Base-by-base conservation (phyloP, 2,329 filamentous ascomycete species). In the Amauroascus verrucosus region DNA sequence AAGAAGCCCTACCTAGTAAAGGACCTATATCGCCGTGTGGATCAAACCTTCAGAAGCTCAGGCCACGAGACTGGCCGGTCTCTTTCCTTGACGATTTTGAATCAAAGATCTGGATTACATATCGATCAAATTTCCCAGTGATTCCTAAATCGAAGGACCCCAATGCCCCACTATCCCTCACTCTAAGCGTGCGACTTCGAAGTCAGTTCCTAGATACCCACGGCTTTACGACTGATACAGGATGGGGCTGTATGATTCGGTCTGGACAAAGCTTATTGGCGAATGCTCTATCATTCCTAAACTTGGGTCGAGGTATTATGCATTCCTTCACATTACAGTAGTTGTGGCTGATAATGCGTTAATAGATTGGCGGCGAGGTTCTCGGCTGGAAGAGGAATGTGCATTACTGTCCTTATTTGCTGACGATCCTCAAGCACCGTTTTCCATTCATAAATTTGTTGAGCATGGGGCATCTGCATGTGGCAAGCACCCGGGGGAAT, bases 211-310 rank as follows among this genome's bases (percentile, higher is more conserved):
- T 81, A 9, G 88, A 95, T 47, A 81, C 87, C 54, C 77, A 77
- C 24, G 89, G 87, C 3, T 98, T 97, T 70, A 86, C 88, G 9
- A 91, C 88, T 1, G 93, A 98, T 67, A 90, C 88, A 8, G 93
- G 93, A 49, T 98, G 94, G 89, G 93, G 93, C 0, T 98, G 93
- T 65, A 98, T 98, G 93, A 97, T 98, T 62, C 78, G 93, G 56
- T 96, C 91, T 5, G 93, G 93, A 2, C 93, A 98, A 72, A 91
- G 88, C 63, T 76, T 98, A 24, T 75, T 98, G 40, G 91, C 91
- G 43, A 98, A 97, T 69, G 79, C 91, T 1, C 75, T 97, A 62
- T 72, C 81, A 16, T 77, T 86, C 53, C 72, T 90, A 46, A 76
- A 79, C 37, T 72, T 96, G 20, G 91, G 93, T 18, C 82, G 93